These are phyloP conservation scores for Arctium lappa DNA, from an alignment of 129 eudicot species.

Conservation along the genomic window DNA sequence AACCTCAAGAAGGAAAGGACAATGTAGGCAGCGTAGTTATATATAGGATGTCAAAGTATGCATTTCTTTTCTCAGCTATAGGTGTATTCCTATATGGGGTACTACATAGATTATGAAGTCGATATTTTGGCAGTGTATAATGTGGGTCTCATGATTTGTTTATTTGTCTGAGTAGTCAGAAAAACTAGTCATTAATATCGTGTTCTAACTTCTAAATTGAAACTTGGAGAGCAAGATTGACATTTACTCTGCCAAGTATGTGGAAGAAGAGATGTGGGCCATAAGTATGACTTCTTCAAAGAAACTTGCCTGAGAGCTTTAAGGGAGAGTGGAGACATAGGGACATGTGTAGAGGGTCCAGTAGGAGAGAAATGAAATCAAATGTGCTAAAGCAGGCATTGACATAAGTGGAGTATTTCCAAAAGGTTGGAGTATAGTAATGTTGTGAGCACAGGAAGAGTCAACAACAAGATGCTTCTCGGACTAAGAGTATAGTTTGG, in stretches of 20 bases:
- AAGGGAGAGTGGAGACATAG: background rate
- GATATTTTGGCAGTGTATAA: background rate
- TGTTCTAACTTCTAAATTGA: no score
- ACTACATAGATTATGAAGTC: background rate
- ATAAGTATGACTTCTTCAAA: background rate
- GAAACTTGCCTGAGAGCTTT: background rate
- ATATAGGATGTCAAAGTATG: background rate
- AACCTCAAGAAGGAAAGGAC: no score
- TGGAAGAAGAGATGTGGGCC: background rate
- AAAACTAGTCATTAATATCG: no score
- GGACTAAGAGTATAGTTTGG: background rate
- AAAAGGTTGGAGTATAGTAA: no score
- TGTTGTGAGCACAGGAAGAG: no score
- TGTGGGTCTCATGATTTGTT: background rate
- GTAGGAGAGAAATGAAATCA: no score
- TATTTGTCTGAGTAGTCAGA: background rate
- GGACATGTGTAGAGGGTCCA: no score
- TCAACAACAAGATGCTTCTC: no score
- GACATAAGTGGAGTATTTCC: background rate
- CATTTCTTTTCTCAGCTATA: background rate
- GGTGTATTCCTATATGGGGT: background rate
- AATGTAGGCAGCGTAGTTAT: background rate
- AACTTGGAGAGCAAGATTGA: no score
- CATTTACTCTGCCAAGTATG: no score
- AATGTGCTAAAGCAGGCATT: background rate